A percentile compares a stretch with the other conserved stretches of the same genome.
phyloP scores from a whole-genome alignment of 179 eudicot species.

The Nepenthes alata region DNA sequence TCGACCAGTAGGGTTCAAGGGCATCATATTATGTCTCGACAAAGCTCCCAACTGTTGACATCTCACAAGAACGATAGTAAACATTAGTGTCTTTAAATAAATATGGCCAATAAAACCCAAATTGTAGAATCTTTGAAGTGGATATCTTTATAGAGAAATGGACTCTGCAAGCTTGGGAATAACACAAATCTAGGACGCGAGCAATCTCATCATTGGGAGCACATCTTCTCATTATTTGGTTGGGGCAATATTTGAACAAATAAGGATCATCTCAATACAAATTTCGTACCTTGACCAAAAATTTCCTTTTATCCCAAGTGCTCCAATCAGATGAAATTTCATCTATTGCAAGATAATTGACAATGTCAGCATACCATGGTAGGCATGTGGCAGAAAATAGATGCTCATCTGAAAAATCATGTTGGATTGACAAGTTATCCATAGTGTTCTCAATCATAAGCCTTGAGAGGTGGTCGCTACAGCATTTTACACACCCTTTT shows the following conservation, averaged over 20 bases:
- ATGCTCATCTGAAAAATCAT: not conserved
- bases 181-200: not conserved
- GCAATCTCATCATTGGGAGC: not conserved
- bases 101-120: not conserved
- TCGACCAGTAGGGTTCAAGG: not conserved
- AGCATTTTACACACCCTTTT: not conserved
- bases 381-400: not conserved
- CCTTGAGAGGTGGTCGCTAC: not conserved
- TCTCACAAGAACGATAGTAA: not conserved
- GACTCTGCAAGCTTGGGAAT: not conserved
- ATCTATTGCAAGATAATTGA: not conserved
- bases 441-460: not conserved
- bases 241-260: not conserved
- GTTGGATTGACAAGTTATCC: not conserved
- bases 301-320: not conserved
- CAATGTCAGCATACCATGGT: not conserved
- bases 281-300: not conserved
- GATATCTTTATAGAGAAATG: not conserved
- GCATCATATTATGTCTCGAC: not conserved
- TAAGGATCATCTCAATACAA: not conserved
- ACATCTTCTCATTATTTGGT: not conserved
- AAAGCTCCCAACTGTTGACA: conserved; percentile 1
- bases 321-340: not conserved
- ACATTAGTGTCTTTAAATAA: not conserved
- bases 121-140: not conserved